These are phyloP conservation scores for Davidsoniella neocaledoniae DNA, from an alignment of 2,329 filamentous ascomycete species.

Conservation along the genomic window DNA sequence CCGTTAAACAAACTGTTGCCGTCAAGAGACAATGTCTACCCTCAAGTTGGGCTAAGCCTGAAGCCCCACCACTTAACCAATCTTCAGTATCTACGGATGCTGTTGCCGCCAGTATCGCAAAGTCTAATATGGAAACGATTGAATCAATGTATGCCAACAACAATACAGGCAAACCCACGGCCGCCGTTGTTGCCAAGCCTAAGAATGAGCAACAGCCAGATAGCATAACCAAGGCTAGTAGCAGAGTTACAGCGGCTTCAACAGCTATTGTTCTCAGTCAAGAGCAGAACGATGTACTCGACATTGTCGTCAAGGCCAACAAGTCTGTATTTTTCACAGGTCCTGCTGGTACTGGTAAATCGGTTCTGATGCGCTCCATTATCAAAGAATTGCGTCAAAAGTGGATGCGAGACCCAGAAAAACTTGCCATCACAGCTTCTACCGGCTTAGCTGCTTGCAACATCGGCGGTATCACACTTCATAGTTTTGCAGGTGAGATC, in stretches of 20 bases:
- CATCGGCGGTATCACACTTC: constrained; percentile 84
- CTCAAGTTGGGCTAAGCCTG: background rate
- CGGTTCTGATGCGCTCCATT: constrained; percentile 83
- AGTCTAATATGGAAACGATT: background rate
- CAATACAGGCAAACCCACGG: background rate
- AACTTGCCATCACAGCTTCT: constrained; percentile 84
- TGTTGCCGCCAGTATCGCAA: too few relatives aligned
- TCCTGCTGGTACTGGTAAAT: constrained; percentile 92
- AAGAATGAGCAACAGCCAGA: background rate
- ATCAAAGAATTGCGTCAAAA: constrained; percentile 68
- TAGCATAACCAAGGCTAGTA: background rate
- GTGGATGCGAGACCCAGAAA: constrained; percentile 58
- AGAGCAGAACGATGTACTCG: constrained; percentile 71
- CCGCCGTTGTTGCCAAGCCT: background rate
- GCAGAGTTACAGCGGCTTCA: background rate
- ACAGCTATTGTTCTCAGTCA: constrained; percentile 52
- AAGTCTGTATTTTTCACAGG: constrained; percentile 97
- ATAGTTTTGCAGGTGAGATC: constrained; percentile 69
- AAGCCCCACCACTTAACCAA: background rate
- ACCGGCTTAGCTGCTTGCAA: constrained; percentile 94
- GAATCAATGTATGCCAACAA: constrained; percentile 1
- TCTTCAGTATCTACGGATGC: background rate
- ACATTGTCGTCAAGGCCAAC: constrained; percentile 60
- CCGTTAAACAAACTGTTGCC: constrained; percentile 3
- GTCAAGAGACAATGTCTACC: constrained; percentile 9